Conservation (phyloP, 2,329 filamentous ascomycete genomes). For the Camptophora hylomeconis region DNA sequence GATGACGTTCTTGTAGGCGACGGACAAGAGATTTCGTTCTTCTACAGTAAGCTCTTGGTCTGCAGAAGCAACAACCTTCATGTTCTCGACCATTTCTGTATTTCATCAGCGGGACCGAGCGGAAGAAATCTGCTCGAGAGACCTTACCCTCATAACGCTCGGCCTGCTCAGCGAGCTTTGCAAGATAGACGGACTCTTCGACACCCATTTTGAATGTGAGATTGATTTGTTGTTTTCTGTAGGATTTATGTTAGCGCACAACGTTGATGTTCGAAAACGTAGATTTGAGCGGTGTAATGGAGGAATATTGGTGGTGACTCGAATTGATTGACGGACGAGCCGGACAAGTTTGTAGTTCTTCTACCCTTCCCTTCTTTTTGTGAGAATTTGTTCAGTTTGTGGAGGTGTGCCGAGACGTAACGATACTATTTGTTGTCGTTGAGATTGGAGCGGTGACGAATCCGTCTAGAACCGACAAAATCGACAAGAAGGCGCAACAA, state of each 20-base stretch:
- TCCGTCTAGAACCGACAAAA: not conserved
- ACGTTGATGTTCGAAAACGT: not conserved
- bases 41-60: conserved; percentile 74
- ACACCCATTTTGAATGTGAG: conserved; percentile 74
- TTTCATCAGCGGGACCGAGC: conserved; percentile 15
- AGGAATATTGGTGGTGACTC: too few relatives aligned
- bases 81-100: conserved; percentile 98
- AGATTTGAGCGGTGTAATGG: too few relatives aligned
- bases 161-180: conserved; percentile 99
- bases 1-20: conserved; percentile 99
- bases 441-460: too few relatives aligned
- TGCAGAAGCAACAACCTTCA: conserved; percentile 94
- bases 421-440: too few relatives aligned
- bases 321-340: too few relatives aligned
- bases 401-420: too few relatives aligned
- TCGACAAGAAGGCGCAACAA: not conserved
- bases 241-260: conserved; percentile 9
- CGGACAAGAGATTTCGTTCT: conserved; percentile 92
- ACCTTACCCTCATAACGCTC: conserved; percentile 96
- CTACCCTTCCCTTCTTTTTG: too few relatives aligned
- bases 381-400: too few relatives aligned
- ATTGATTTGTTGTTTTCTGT: conserved; percentile 16
- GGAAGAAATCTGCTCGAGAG: conserved; percentile 12
- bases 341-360: too few relatives aligned
- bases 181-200: conserved; percentile 98